A percentile compares a stretch with the other conserved stretches of the same genome.
Evolutionary conservation across 129 eudicot species (phyloP).

Genomic region (Scalesia atractyloides): DNA sequence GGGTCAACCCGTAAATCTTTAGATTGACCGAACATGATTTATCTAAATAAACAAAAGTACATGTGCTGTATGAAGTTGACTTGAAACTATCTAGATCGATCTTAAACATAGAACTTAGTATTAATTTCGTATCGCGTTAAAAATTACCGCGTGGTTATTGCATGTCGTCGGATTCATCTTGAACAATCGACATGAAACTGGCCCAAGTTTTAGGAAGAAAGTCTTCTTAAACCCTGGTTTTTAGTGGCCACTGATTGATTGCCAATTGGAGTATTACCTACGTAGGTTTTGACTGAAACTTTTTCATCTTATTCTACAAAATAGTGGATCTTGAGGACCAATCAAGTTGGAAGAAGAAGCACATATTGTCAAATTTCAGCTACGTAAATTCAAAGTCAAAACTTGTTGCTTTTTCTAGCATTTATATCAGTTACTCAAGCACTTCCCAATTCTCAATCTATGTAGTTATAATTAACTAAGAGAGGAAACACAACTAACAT

Average conservation of each 20-base stretch:
- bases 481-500: too few species aligned
- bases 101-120: too few species aligned
- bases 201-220: background rate
- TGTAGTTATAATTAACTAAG: too few species aligned
- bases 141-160: too few species aligned
- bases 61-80: too few species aligned
- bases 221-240: background rate
- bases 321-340: background rate
- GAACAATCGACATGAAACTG: background rate
- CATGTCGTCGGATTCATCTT: background rate
- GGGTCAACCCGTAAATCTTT: too few species aligned
- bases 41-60: too few species aligned
- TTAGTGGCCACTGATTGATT: background rate
- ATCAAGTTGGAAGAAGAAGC: background rate
- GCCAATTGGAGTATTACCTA: background rate
- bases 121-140: too few species aligned
- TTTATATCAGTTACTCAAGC: background rate
- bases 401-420: background rate
- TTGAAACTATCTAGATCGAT: too few species aligned
- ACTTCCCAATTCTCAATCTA: background rate
- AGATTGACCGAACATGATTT: too few species aligned
- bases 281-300: background rate
- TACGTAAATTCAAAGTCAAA: background rate
- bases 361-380: background rate
- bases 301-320: background rate